These are phyloP conservation scores for Cicer cuneatum DNA, from an alignment of 306 rosid species.

Conservation along the genomic window DNA sequence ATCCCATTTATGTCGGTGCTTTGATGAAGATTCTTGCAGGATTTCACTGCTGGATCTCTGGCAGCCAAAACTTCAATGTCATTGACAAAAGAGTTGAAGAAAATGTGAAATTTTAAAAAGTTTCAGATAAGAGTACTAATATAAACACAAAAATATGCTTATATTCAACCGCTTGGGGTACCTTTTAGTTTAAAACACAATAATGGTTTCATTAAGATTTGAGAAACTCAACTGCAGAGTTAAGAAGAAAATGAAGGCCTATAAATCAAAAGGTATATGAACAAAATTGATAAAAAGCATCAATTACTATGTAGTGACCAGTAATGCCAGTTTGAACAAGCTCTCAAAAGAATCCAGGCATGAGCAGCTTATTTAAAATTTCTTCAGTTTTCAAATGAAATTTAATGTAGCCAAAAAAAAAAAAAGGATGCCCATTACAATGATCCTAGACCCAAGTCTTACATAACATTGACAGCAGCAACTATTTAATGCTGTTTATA, in stretches of 20 bases:
- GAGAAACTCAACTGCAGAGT: slow-evolving; percentile 7
- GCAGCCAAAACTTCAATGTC: too few species aligned
- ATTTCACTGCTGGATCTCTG: too few species aligned
- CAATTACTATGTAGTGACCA: slow-evolving; percentile 28
- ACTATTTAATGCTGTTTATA: slow-evolving; percentile 50
- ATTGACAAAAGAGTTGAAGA: too few species aligned
- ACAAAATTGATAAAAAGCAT: slow-evolving; percentile 20
- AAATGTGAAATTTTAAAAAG: too few species aligned
- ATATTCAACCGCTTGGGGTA: too few species aligned
- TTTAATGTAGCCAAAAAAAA: slow-evolving; percentile 31
- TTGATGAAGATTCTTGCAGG: too few species aligned
- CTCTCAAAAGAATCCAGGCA: slow-evolving; percentile 38
- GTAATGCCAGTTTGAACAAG: slow-evolving; percentile 37
- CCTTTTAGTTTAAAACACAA: too few species aligned
- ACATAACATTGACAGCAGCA: slow-evolving; percentile 41
- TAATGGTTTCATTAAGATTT: neutral
- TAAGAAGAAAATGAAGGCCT: neutral
- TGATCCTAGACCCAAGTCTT: slow-evolving; percentile 41
- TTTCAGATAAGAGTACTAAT: too few species aligned
- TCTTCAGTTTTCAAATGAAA: slow-evolving; percentile 43
- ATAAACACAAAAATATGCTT: too few species aligned
- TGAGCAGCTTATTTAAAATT: slow-evolving; percentile 57
- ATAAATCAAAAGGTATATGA: neutral
- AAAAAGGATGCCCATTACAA: slow-evolving; percentile 41
- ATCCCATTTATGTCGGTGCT: too few species aligned